phyloP scores from a whole-genome alignment of 495 filamentous ascomycete species.

The Lasiosphaeria miniovina region DNA sequence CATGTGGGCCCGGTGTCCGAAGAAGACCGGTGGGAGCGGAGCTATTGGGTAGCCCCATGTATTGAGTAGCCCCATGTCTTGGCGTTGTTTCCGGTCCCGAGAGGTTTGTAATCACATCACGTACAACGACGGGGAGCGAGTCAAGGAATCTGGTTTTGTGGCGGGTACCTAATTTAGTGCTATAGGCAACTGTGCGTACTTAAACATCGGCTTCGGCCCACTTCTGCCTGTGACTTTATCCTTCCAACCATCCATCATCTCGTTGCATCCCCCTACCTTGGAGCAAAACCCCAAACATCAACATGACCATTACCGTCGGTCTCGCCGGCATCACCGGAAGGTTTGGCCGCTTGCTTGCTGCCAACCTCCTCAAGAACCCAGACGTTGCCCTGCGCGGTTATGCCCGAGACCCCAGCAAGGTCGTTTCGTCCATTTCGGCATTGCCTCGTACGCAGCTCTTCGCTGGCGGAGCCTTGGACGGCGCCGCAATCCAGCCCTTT shows the following conservation, averaged over 20 bases:
- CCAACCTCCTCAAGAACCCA: constrained; percentile 4
- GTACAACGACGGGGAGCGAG: background rate
- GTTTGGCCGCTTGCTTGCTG: constrained; percentile 8
- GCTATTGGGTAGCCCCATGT: background rate
- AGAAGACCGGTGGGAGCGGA: background rate
- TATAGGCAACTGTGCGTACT: too few species aligned
- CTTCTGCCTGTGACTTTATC: background rate
- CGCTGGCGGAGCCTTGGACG: constrained; percentile 6
- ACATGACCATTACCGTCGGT: constrained; percentile 7
- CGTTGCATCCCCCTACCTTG: too few species aligned
- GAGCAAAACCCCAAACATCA: background rate
- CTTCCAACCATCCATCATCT: background rate
- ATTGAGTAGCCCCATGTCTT: background rate
- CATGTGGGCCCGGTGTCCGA: background rate
- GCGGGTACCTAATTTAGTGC: background rate
- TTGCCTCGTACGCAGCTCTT: constrained; percentile 1
- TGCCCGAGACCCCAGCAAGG: constrained; percentile 6
- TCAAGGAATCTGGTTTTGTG: background rate
- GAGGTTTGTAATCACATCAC: background rate
- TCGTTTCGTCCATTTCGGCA: constrained; percentile 2
- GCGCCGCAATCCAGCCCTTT: background rate
- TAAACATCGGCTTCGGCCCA: background rate
- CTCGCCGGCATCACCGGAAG: constrained; percentile 12
- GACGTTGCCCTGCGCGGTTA: constrained; percentile 3
- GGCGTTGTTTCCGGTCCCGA: background rate